Percentiles rank a stretch among this genome's conserved stretches.
Evolutionary conservation across 2,329 filamentous ascomycete genomes (phyloP).

Genomic region (Byssochlamys sp.): DNA sequence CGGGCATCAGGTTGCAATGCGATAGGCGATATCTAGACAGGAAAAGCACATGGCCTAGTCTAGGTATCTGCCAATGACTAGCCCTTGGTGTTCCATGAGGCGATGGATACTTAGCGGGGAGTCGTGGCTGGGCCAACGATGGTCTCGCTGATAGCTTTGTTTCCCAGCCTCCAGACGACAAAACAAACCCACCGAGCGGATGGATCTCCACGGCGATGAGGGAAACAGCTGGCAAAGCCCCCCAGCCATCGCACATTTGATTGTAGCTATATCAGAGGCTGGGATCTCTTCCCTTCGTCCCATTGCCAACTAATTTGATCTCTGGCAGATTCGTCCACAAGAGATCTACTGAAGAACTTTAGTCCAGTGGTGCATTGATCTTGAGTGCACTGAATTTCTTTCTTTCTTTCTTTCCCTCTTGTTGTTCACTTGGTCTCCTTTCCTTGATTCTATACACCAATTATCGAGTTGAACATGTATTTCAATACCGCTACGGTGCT

Average conservation of each 20-base stretch:
- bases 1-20: not conserved
- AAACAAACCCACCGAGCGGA: not conserved
- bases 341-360: not conserved
- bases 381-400: not conserved
- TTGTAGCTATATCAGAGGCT: not conserved
- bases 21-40: not conserved
- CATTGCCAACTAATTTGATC: not conserved
- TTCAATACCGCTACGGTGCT: constrained; percentile 16
- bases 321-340: not conserved
- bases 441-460: constrained; percentile 3
- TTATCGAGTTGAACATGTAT: constrained; percentile 15
- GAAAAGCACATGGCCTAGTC: not conserved
- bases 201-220: not conserved
- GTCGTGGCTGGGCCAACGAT: constrained; percentile 2
- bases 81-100: not conserved
- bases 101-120: not conserved
- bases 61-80: not conserved
- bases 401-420: constrained; percentile 1
- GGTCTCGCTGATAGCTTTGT: not conserved
- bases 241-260: not conserved
- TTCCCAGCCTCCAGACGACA: constrained; percentile 2
- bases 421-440: constrained; percentile 1
- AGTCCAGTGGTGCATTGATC: not conserved
- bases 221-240: not conserved
- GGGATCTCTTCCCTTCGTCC: not conserved